phyloP scores from a whole-genome alignment of 129 eudicot species.

The Saussurea involucrata region DNA sequence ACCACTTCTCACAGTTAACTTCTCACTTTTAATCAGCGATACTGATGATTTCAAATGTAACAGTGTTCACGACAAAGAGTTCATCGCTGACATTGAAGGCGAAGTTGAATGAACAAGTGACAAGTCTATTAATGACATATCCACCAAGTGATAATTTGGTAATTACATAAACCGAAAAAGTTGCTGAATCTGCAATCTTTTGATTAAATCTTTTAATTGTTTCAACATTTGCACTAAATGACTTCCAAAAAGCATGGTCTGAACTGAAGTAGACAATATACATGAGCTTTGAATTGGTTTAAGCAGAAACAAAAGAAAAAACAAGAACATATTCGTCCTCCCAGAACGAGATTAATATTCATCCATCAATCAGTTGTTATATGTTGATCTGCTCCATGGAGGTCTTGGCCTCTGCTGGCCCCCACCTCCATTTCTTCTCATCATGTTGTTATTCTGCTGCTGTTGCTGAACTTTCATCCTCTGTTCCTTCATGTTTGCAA shows the following conservation, averaged over 20 bases:
- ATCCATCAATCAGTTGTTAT: slow-evolving; percentile 27
- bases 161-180: no score
- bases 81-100: no score
- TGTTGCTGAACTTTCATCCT: slow-evolving; percentile 55
- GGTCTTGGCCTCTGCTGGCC: slow-evolving; percentile 50
- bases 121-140: no score
- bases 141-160: no score
- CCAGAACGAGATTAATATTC: neutral
- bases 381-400: slow-evolving; percentile 53
- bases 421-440: slow-evolving; percentile 51
- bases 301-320: neutral
- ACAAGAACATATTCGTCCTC: neutral
- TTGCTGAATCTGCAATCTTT: no score
- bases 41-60: no score
- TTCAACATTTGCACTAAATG: neutral
- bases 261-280: neutral
- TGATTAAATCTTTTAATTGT: no score
- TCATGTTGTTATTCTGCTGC: neutral
- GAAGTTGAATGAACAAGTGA: no score
- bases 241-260: neutral
- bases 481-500: slow-evolving; percentile 82
- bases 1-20: no score
- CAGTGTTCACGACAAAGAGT: no score
- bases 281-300: neutral
- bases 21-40: no score